Evolutionary conservation across 768 basidiomycete species (phyloP).

Genomic region (Daedalea quercina): DNA sequence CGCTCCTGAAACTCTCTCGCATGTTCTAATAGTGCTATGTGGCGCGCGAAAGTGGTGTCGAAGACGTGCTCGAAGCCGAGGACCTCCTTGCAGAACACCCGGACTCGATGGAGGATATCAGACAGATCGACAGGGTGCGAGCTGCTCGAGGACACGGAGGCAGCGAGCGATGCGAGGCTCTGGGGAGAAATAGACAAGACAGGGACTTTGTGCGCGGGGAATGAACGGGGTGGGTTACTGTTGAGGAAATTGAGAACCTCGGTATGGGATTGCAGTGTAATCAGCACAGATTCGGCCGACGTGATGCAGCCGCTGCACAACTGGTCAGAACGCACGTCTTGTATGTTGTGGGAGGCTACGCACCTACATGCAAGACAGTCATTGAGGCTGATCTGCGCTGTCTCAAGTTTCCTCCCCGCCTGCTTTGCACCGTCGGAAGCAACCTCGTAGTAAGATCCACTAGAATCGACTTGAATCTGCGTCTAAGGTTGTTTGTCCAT

Average conservation of each 20-base stretch:
- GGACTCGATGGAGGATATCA: conserved; percentile 64
- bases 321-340: not conserved
- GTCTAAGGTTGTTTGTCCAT: conserved; percentile 45
- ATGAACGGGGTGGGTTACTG: conserved; percentile 37
- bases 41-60: conserved; percentile 93
- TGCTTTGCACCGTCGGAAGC: conserved; percentile 23
- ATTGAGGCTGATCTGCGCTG: conserved; percentile 93
- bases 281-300: conserved; percentile 94
- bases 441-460: conserved; percentile 86
- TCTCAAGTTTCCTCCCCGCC: conserved; percentile 62
- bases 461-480: conserved; percentile 83
- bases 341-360: conserved; percentile 18
- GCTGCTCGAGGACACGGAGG: conserved; percentile 44
- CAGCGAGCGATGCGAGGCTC: conserved; percentile 74
- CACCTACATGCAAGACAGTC: conserved; percentile 98
- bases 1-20: conserved; percentile 76
- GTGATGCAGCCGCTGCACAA: conserved; percentile 87
- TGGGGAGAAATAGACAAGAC: conserved; percentile 90
- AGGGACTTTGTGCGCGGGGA: conserved; percentile 44
- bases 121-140: conserved; percentile 38
- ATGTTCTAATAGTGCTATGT: conserved; percentile 79
- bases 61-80: conserved; percentile 80
- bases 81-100: conserved; percentile 56
- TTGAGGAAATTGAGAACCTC: conserved; percentile 82
- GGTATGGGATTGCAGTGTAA: conserved; percentile 90